Conservation (phyloP, 1,139 yeast species). For the Yamadazyma mexicana region DNA sequence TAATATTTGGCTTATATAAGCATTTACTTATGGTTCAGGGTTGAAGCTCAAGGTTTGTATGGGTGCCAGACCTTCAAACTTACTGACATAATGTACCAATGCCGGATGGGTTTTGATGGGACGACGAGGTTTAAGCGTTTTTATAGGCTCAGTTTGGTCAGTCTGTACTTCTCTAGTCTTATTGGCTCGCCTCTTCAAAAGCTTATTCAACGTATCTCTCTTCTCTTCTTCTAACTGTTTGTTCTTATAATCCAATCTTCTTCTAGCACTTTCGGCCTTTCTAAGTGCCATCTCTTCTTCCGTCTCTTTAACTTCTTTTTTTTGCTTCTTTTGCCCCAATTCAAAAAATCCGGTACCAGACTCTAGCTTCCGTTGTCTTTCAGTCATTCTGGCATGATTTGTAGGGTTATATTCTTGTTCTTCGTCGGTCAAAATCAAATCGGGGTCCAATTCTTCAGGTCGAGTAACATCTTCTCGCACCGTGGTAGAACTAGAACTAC, state of each 20-base stretch:
- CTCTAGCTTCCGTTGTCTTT: slow-evolving; percentile 52
- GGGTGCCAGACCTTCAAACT: not conserved
- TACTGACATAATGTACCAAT: slow-evolving; percentile 24
- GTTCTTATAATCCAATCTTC: slow-evolving; percentile 82
- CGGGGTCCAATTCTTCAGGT: slow-evolving; percentile 36
- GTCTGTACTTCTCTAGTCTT: slow-evolving; percentile 45
- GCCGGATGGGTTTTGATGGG: slow-evolving; percentile 37
- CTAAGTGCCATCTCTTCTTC: slow-evolving; percentile 83
- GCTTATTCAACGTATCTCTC: slow-evolving; percentile 81
- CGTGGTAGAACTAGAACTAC: slow-evolving; percentile 1
- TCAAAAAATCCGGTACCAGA: slow-evolving; percentile 32
- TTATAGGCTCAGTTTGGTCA: slow-evolving; percentile 15
- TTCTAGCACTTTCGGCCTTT: slow-evolving; percentile 85
- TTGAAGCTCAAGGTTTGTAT: not conserved
- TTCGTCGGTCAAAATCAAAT: slow-evolving; percentile 43
- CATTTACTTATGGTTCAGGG: not conserved
- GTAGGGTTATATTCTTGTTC: slow-evolving; percentile 44
- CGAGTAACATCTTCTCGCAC: slow-evolving; percentile 10
- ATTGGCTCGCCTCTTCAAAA: slow-evolving; percentile 79
- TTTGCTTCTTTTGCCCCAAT: slow-evolving; percentile 21
- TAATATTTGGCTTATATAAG: no score
- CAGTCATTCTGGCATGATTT: slow-evolving; percentile 61
- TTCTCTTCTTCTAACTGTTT: slow-evolving; percentile 89
- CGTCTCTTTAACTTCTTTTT: slow-evolving; percentile 48
- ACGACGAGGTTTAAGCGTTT: slow-evolving; percentile 32